phyloP scores from a whole-genome alignment of 1,284 basidiomycete species.

The Peniophora sp. region DNA sequence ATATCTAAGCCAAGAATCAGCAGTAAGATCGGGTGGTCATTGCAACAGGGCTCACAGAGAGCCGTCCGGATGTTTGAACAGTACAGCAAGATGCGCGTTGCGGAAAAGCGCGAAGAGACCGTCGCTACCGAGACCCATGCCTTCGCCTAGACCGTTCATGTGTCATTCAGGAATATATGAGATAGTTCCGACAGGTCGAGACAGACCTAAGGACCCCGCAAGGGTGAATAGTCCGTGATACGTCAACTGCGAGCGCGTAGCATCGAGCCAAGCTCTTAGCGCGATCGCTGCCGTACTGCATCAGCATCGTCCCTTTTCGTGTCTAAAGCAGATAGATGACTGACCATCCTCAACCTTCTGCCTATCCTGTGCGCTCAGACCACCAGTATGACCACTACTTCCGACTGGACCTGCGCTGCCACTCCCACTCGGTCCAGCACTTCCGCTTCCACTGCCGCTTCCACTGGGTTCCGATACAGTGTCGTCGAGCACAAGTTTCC shows the following conservation, averaged over 20 bases:
- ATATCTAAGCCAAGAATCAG: constrained; percentile 29
- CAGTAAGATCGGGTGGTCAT: too few species aligned
- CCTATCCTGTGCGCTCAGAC: constrained; percentile 40
- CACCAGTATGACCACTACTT: constrained; percentile 1
- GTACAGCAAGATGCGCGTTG: constrained; percentile 81
- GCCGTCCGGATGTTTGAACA: constrained; percentile 55
- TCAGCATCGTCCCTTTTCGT: too few species aligned
- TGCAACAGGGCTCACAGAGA: constrained; percentile 26
- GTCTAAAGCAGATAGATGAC: constrained; percentile 16
- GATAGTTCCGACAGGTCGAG: too few species aligned
- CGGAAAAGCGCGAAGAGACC: constrained; percentile 77
- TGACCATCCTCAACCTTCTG: constrained; percentile 62
- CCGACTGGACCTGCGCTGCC: constrained; percentile 9
- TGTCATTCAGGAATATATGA: constrained; percentile 27
- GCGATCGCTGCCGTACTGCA: constrained; percentile 42
- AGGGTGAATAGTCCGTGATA: constrained; percentile 76
- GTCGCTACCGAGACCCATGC: not conserved
- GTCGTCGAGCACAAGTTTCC: constrained; percentile 40
- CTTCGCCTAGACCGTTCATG: constrained; percentile 21
- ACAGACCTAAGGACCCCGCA: constrained; percentile 17
- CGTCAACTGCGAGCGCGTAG: constrained; percentile 75
- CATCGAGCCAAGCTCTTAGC: constrained; percentile 64
- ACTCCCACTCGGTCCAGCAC: constrained; percentile 2
- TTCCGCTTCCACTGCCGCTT: constrained; percentile 12
- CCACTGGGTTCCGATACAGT: constrained; percentile 13